These are phyloP conservation scores for Fusarium decemcellulare DNA, from an alignment of 2,329 filamentous ascomycete genomes.

Conservation along the genomic window DNA sequence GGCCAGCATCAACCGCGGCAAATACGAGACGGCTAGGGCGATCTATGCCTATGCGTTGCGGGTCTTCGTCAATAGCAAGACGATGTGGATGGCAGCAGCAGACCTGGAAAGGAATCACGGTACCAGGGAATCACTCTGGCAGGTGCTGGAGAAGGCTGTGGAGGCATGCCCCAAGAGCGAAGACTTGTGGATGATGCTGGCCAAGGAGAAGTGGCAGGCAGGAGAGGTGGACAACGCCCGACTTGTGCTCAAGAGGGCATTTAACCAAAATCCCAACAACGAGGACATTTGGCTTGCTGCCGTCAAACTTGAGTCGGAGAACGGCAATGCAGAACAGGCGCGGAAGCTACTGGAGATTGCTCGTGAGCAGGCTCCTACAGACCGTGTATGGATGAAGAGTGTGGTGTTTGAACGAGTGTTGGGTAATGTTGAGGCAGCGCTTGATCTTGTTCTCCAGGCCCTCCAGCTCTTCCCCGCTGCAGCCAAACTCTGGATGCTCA, in stretches of 20 bases:
- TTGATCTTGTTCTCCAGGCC: constrained; percentile 90
- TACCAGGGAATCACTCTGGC: constrained; percentile 84
- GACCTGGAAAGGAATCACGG: constrained; percentile 94
- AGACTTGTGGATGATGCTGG: constrained; percentile 95
- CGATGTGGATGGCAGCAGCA: constrained; percentile 90
- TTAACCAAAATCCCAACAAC: constrained; percentile 95
- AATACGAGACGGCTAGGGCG: constrained; percentile 90
- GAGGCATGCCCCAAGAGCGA: constrained; percentile 94
- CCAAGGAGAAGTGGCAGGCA: constrained; percentile 93
- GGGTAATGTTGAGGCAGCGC: constrained; percentile 82
- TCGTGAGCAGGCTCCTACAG: constrained; percentile 90
- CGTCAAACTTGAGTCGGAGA: constrained; percentile 96
- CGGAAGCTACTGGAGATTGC: constrained; percentile 86
- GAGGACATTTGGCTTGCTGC: constrained; percentile 98
- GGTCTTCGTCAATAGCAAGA: constrained; percentile 89
- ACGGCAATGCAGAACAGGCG: constrained; percentile 85
- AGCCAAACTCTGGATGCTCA: constrained; percentile 97
- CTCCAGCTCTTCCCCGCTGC: constrained; percentile 88
- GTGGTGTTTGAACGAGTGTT: constrained; percentile 93
- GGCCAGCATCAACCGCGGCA: constrained; percentile 82
- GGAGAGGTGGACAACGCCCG: constrained; percentile 91
- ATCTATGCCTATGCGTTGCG: constrained; percentile 94
- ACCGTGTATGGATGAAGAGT: constrained; percentile 97
- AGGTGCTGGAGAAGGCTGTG: constrained; percentile 91
- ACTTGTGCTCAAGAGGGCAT: constrained; percentile 87